These are phyloP conservation scores for Eucalyptus erythrocorys DNA, from an alignment of 345 rosid species.

Conservation along the genomic window DNA sequence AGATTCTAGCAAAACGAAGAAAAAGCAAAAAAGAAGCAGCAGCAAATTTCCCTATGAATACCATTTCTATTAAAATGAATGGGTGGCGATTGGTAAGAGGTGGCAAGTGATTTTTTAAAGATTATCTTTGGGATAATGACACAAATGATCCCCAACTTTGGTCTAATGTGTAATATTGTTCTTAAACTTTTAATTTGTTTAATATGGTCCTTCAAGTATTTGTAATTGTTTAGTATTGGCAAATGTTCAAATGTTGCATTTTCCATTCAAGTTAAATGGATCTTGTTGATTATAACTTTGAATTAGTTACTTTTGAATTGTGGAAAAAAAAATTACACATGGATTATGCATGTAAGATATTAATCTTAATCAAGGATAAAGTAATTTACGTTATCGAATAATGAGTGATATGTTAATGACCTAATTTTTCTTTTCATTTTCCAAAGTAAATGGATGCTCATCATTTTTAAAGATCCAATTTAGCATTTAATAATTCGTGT, in stretches of 20 bases:
- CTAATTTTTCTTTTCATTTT: not conserved
- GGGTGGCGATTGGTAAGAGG: not conserved
- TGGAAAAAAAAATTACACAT: too few relatives aligned
- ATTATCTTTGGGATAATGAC: not conserved
- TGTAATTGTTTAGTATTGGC: not conserved
- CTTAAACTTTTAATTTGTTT: not conserved
- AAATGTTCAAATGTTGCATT: not conserved
- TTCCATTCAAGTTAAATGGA: not conserved
- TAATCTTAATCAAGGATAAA: not conserved
- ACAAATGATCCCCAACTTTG: not conserved
- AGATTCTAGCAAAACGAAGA: not conserved
- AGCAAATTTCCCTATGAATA: not conserved
- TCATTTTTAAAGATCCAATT: too few relatives aligned
- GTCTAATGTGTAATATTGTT: accelerated
- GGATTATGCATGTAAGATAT: not conserved
- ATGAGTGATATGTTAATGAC: not conserved
- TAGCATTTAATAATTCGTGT: too few relatives aligned
- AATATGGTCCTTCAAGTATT: not conserved
- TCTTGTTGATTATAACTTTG: not conserved
- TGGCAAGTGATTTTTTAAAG: not conserved
- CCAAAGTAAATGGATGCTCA: not conserved
- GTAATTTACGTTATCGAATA: not conserved
- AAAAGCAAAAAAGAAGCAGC: not conserved
- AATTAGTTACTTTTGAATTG: not conserved
- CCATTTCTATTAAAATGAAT: not conserved